Evolutionary conservation across 257 asterid genomes (phyloP).

Genomic region (Coffea canephora): DNA sequence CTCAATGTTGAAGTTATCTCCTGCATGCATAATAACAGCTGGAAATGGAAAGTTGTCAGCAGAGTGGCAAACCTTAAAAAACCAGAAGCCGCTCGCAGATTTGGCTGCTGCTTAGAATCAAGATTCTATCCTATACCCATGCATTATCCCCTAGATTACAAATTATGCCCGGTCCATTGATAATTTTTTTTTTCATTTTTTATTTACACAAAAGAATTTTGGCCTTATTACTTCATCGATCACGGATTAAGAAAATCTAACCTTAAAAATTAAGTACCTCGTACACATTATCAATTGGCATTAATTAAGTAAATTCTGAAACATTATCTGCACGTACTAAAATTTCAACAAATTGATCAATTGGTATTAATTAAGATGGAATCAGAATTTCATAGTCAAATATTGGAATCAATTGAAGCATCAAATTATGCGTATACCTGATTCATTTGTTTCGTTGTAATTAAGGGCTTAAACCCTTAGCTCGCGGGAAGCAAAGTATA

Average conservation of each 20-base stretch:
- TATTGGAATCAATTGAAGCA: not conserved
- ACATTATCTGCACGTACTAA: too few relatives aligned
- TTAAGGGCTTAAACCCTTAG: too few relatives aligned
- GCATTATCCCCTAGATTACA: not conserved
- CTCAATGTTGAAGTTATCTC: not conserved
- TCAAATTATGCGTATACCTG: not conserved
- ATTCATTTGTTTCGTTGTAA: too few relatives aligned
- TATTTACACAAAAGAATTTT: too few relatives aligned
- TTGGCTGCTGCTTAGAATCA: not conserved
- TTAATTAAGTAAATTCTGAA: too few relatives aligned
- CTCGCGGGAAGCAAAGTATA: too few relatives aligned
- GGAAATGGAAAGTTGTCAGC: not conserved
- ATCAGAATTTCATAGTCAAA: not conserved
- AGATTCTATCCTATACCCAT: not conserved
- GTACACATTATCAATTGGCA: too few relatives aligned
- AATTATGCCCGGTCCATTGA: not conserved
- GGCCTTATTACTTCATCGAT: too few relatives aligned
- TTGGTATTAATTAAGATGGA: not conserved
- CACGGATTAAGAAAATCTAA: too few relatives aligned
- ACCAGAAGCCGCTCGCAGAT: constrained; percentile 1
- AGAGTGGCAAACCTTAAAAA: not conserved
- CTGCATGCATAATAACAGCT: not conserved
- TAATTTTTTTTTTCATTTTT: too few relatives aligned
- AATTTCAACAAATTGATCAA: not conserved
- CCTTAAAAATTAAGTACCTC: too few relatives aligned